phyloP scores from a whole-genome alignment of 2,329 filamentous ascomycete genomes.

The Pseudogymnoascus sp. region DNA sequence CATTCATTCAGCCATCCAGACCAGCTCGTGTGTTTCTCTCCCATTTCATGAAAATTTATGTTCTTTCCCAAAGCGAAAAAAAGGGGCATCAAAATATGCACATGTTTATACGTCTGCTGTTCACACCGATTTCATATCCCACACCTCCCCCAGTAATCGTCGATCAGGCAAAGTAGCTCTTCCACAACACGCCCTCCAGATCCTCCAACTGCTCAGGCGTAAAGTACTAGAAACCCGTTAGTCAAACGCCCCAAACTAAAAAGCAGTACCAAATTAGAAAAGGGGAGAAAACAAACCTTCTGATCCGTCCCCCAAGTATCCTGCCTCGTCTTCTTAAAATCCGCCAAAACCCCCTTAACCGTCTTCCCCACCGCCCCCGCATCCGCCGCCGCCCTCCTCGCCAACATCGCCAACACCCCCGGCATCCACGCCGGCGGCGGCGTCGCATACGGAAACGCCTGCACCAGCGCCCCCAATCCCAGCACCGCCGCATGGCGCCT shows the following conservation, averaged over 20 bases:
- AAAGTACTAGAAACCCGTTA: constrained; percentile 56
- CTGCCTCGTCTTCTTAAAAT: constrained; percentile 99
- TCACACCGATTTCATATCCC: background rate
- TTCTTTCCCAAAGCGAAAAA: background rate
- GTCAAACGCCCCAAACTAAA: constrained; percentile 17
- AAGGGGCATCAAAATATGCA: constrained; percentile 11
- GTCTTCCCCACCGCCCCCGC: constrained; percentile 91
- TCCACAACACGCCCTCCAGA: constrained; percentile 93
- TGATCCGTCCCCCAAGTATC: constrained; percentile 98
- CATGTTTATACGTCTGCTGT: constrained; percentile 3
- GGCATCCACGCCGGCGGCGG: constrained; percentile 93
- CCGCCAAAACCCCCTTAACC: constrained; percentile 86
- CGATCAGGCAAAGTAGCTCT: constrained; percentile 79
- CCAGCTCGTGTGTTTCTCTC: background rate
- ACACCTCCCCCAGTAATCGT: background rate
- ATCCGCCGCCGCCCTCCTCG: constrained; percentile 78
- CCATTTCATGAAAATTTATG: background rate
- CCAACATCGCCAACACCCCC: constrained; percentile 79
- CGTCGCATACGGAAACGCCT: constrained; percentile 93
- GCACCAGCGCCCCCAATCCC: constrained; percentile 82
- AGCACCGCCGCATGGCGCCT: constrained; percentile 84
- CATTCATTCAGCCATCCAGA: background rate
- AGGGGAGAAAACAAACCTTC: constrained; percentile 59
- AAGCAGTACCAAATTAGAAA: too few relatives aligned
- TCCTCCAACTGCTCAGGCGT: constrained; percentile 90